Evolutionary conservation across 2,329 filamentous ascomycete species (phyloP), one percentile per base, ranked within the genome.

Genomic region (Fusarium guadeloupense): DNA sequence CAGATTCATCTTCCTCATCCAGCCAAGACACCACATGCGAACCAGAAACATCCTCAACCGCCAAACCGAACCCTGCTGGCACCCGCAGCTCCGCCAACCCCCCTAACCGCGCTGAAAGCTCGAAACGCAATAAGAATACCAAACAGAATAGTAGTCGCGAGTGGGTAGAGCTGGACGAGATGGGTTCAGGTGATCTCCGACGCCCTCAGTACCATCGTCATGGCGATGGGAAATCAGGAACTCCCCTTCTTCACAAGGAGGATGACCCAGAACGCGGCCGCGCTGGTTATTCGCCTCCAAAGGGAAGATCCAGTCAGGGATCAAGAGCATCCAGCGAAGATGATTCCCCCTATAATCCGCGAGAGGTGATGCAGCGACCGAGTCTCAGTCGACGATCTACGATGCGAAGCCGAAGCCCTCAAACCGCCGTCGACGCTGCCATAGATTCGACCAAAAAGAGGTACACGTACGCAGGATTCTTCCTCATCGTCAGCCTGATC

Each of bases 381-480:
- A 47, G 71, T 40, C 71, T 78, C 44, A 71, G 69, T 54, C 68
- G 72, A 12, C 81, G 85, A 52, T 89, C 88, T 35, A 89, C 89
- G 12, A 88, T 96, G 77, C 87, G 90, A 70, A 93, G 92, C 72
- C 83, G 86, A 68, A 93, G 90, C 71, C 91, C 92, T n/a, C 84
- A 87, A 34, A 70, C 71, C 38, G 70, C 69, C 37, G 74, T 73
- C 40, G 74, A 72, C 14, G 73, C 69, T 23, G 72, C 72, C 48
- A 74, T 73, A 33, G 71, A 72, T 17, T 70, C 75, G 25, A 93
- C 91, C 30, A 85, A 86, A 72, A 89, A 86, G 72, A 92, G 92
- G 77, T 98, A 99, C 77, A 89, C 90, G 20, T 92, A 94, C 73
- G 94, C 95, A 2, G 89, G 85, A 45, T 85, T 93, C 66, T 97